Evolutionary conservation across 2,329 filamentous ascomycete species (phyloP), one percentile per base, ranked within the genome.

Genomic region (Beauveria sp.): DNA sequence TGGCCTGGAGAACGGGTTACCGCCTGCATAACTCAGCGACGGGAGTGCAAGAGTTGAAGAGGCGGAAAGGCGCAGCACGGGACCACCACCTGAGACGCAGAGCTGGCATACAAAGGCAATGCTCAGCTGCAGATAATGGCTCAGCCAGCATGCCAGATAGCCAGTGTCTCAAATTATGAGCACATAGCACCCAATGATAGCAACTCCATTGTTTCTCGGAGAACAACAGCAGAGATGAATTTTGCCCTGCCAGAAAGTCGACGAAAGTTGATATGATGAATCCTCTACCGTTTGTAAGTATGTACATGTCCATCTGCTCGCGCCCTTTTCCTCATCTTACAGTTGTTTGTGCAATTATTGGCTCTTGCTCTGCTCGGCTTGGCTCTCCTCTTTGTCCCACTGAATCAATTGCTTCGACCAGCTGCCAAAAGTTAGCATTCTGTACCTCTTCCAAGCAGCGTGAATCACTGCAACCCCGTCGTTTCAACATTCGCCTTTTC

Each of bases 331-430:
- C 4, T 16, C 52, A 56, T 59, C 61, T 26, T 62, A 58, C 54
- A 62, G 22, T 50, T 38, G 28, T 46, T 50, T 43, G 38, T 60
- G 48, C 43, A 31, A 60, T 72, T 69, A 65, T 72, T 68, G 61
- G 57, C 22, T 67, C 64, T 72, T 69, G 45, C 65, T 66, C 61
- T 71, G 68, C 63, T 71, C 72, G 31, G 70, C 67, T 66, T 74
- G 73, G 59, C 67, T 70, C 55, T 79, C 76, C 71, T 79, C 76
- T 67, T 74, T 75, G 62, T 79, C 76, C 74, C 74, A 79, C 65
- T 76, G 70, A 64, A 74, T 75, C 72, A 79, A 68, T 63, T 79
- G 76, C 68, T 73, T 78, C 64, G 76, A 77, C 77, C 77, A 79
- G 66, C 77, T 79, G 9, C 4, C 18, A n/a, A 40, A 46, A 48